Conservation (phyloP, 2,329 filamentous ascomycete species). For the Ceratocystis huliohia region DNA sequence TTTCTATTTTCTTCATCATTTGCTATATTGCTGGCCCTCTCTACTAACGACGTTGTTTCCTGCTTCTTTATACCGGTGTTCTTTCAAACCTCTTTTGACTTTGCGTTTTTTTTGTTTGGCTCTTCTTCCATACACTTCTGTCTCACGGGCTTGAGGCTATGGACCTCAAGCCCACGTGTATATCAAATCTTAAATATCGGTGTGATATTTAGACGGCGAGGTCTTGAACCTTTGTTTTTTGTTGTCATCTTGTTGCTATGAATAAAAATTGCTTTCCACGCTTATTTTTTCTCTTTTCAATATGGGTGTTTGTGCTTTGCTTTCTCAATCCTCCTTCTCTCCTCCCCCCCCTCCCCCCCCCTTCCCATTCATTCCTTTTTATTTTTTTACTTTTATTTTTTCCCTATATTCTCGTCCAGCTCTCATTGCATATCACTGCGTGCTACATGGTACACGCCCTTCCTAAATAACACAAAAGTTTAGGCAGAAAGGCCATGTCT, state of each 20-base stretch:
- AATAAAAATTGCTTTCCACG: not conserved
- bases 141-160: not conserved
- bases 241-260: not conserved
- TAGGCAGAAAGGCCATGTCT: not conserved
- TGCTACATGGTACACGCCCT: not conserved
- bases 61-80: conserved; percentile 10
- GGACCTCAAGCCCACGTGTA: not conserved
- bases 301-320: not conserved
- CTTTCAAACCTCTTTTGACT: not conserved
- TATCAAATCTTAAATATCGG: not conserved
- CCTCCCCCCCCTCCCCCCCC: not conserved
- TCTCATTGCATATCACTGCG: not conserved
- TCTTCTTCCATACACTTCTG: not conserved
- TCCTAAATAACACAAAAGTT: not conserved
- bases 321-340: not conserved
- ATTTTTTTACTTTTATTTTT: not conserved
- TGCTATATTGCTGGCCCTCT: not conserved
- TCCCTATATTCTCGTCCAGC: not conserved
- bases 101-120: not conserved
- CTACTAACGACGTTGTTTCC: not conserved
- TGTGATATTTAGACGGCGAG: not conserved
- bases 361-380: too few relatives aligned
- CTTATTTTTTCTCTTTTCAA: not conserved
- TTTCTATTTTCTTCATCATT: not conserved
- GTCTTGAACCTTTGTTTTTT: not conserved